phyloP scores from a whole-genome alignment of 192 early-diverging fungal species.

The Coemansia sp. region DNA sequence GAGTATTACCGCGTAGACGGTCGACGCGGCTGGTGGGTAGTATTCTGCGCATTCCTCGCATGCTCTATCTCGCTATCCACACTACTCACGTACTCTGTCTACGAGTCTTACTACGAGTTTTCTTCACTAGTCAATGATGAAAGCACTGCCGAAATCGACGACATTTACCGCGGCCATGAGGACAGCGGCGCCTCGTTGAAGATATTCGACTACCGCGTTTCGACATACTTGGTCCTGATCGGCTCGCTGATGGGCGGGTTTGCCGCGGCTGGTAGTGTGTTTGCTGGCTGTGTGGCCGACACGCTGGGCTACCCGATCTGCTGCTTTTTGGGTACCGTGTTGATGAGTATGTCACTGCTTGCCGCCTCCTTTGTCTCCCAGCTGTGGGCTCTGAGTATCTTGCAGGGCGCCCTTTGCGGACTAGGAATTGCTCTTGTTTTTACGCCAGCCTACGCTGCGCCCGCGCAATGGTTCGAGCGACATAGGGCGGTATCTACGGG shows the following conservation, averaged over 20 bases:
- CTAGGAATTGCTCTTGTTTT: constrained; percentile 49
- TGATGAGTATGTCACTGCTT: constrained; percentile 45
- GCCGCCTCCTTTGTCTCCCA: constrained; percentile 53
- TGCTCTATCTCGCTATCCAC: constrained; percentile 32
- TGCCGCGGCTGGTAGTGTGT: constrained; percentile 15
- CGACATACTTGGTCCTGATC: constrained; percentile 24
- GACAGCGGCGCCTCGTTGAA: neutral
- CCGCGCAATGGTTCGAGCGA: constrained; percentile 56
- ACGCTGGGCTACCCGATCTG: constrained; percentile 11
- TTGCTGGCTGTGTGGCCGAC: constrained; percentile 27
- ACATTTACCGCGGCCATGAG: constrained; percentile 3
- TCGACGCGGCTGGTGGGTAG: constrained; percentile 18
- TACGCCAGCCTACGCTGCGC: constrained; percentile 50
- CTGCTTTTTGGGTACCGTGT: constrained; percentile 30
- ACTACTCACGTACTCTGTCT: constrained; percentile 34
- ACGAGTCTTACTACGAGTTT: constrained; percentile 27
- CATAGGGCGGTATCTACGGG: constrained; percentile 53
- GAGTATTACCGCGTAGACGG: constrained; percentile 33
- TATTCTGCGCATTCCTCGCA: constrained; percentile 26
- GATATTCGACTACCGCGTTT: neutral
- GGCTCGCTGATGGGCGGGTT: constrained; percentile 33
- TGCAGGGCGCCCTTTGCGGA: constrained; percentile 60
- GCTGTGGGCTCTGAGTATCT: constrained; percentile 59
- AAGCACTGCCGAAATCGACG: constrained; percentile 4
- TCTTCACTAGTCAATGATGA: neutral